Conservation (phyloP, 805 yeast genomes). For the Candida ipomoeae region DNA sequence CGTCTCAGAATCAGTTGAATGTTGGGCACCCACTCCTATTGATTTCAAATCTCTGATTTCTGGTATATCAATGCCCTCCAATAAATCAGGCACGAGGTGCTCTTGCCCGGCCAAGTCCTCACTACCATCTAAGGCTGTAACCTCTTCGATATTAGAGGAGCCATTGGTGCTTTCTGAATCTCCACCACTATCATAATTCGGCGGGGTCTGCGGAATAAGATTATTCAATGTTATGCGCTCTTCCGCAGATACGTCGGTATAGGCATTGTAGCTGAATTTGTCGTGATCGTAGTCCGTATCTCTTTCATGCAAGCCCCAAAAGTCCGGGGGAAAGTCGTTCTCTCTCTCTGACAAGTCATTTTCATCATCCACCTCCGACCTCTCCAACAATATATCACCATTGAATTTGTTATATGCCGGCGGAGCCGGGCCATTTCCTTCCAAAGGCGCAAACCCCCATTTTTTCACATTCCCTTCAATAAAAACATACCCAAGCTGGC, state of each 20-base stretch:
- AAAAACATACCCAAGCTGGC: constrained; percentile 84
- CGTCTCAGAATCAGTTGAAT: background rate
- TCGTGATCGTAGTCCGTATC: constrained; percentile 20
- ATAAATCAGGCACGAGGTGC: background rate
- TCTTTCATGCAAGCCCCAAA: constrained; percentile 39
- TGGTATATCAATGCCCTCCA: background rate
- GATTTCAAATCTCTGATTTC: background rate
- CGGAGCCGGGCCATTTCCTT: constrained; percentile 87
- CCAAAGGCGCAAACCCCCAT: constrained; percentile 92
- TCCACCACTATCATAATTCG: constrained; percentile 21
- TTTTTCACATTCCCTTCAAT: constrained; percentile 91
- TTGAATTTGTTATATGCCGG: constrained; percentile 84
- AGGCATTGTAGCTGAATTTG: constrained; percentile 36
- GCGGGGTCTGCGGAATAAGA: constrained; percentile 35
- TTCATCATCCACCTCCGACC: constrained; percentile 52
- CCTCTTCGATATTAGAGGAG: background rate
- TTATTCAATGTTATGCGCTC: constrained; percentile 42
- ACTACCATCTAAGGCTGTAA: background rate
- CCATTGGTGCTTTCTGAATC: background rate
- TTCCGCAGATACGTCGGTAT: constrained; percentile 35
- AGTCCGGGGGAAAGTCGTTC: constrained; percentile 55
- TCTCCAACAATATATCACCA: constrained; percentile 72
- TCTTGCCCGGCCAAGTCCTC: background rate
- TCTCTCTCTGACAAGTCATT: constrained; percentile 41
- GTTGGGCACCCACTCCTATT: background rate